Evolutionary conservation across 2,329 filamentous ascomycete genomes (phyloP), one percentile per base, ranked within the genome.

Genomic region (Ophiostoma ulmi): DNA sequence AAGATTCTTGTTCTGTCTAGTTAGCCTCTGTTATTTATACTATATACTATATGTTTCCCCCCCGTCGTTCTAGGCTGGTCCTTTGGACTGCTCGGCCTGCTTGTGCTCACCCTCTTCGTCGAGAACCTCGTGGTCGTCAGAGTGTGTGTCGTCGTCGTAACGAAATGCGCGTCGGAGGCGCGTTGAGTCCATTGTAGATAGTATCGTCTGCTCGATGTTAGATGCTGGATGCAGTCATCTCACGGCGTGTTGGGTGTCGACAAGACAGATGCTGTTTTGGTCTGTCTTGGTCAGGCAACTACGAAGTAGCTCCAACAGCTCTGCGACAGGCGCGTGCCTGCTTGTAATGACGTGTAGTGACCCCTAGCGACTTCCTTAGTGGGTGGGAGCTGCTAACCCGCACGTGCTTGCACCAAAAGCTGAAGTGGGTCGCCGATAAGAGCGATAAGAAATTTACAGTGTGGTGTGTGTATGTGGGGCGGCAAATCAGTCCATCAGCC

Each of bases 111-210:
- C 90, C 84, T 94, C 86, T 80, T 94, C 91, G 78, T 95, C 92
- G 72, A 95, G 82, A 70, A 88, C 86, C 74, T 88, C 85, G 14
- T 86, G 84, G 39, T 83, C 80, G 77, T 85, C 83, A 48, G 85
- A 83, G 69, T 78, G 78, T 74, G 83, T 82, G 71, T 86, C 83
- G 73, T 84, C 83, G 75, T 90, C 88, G 80, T 94, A 95, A 72
- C 86, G 87, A 80, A 96, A 95, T 10, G 91, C 90, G 76, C 86
- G 90, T 76, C 93, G 89, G 64, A 95, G 82, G 73, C 91, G 88
- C 69, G 91, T 82, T 58, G 82, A 75, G 63, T 72, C 72, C 73
- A 75, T 75, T 2, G 17, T 48, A 48, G 44, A 48, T 48, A n/a
- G 17, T 39, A 13, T 48, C 17, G 44, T n/a, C n/a, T 48, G 44